Evolutionary conservation across 495 filamentous ascomycete species (phyloP).

Genomic region (Staphylotrichum longicolle): DNA sequence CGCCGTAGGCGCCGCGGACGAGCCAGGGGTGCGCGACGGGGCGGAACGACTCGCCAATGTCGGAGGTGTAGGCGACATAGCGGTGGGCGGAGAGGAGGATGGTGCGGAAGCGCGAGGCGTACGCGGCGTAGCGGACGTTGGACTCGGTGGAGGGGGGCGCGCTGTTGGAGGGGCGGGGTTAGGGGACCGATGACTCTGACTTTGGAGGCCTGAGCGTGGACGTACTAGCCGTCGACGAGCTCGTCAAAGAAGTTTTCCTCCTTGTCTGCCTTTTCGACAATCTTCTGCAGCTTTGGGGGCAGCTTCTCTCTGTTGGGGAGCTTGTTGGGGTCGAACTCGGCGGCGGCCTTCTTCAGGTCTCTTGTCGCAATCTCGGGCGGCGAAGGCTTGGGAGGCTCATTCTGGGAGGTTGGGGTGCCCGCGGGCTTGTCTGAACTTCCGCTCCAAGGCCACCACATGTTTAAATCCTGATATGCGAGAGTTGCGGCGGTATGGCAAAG

Average conservation of each 20-base stretch:
- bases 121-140: slow-evolving; percentile 86
- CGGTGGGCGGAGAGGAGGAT: slow-evolving; percentile 88
- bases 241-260: slow-evolving; percentile 78
- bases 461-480: not conserved
- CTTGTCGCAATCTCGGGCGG: slow-evolving; percentile 23
- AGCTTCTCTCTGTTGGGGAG: slow-evolving; percentile 62
- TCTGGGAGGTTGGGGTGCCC: slow-evolving; percentile 10
- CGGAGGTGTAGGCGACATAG: slow-evolving; percentile 96
- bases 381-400: slow-evolving; percentile 31
- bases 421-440: slow-evolving; percentile 42
- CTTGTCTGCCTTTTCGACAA: slow-evolving; percentile 61
- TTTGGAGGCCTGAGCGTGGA: slow-evolving; percentile 23
- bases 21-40: slow-evolving; percentile 84
- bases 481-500: not conserved
- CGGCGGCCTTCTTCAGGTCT: slow-evolving; percentile 22
- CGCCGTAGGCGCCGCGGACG: slow-evolving; percentile 78
- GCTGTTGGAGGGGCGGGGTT: slow-evolving; percentile 44
- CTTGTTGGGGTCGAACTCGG: slow-evolving; percentile 42
- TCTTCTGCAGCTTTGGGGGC: slow-evolving; percentile 65
- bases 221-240: slow-evolving; percentile 77
- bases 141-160: slow-evolving; percentile 79
- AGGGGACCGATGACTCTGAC: not conserved
- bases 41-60: slow-evolving; percentile 95
- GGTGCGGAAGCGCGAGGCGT: slow-evolving; percentile 81
- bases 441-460: slow-evolving; percentile 41